Evolutionary conservation across 306 rosid species (phyloP).

Genomic region (Vicia villosa): DNA sequence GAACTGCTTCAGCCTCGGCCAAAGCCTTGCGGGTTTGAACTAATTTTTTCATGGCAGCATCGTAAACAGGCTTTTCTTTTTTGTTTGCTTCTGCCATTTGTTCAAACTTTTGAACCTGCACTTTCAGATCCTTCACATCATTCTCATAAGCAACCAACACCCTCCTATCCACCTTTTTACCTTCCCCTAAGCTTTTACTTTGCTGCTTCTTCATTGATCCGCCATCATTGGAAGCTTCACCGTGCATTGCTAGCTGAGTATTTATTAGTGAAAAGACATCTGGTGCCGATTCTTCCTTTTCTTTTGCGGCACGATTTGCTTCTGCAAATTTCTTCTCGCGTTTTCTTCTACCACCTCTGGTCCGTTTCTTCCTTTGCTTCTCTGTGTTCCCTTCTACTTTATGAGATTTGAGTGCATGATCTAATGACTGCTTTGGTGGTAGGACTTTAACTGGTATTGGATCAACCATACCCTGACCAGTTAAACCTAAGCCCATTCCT

Average conservation of each 20-base stretch:
- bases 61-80: slow-evolving; percentile 81
- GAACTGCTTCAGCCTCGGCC: slow-evolving; percentile 72
- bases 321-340: slow-evolving; percentile 86
- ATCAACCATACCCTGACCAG: slow-evolving; percentile 87
- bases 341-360: slow-evolving; percentile 89
- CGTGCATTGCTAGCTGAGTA: slow-evolving; percentile 73
- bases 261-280: slow-evolving; percentile 85
- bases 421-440: slow-evolving; percentile 91
- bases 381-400: slow-evolving; percentile 47
- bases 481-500: slow-evolving; percentile 86
- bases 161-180: slow-evolving; percentile 70
- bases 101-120: slow-evolving; percentile 74
- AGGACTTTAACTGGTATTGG: slow-evolving; percentile 79
- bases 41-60: slow-evolving; percentile 80
- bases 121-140: slow-evolving; percentile 80
- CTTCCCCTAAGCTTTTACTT: slow-evolving; percentile 58
- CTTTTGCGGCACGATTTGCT: slow-evolving; percentile 62
- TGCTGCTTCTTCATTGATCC: slow-evolving; percentile 63
- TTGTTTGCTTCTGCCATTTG: slow-evolving; percentile 77
- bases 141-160: slow-evolving; percentile 68
- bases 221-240: slow-evolving; percentile 48
- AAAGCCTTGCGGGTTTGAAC: slow-evolving; percentile 75
- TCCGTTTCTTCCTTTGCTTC: slow-evolving; percentile 64
- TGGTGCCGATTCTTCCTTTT: slow-evolving; percentile 54
- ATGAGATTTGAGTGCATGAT: slow-evolving; percentile 65